These are phyloP conservation scores for Lagerstroemia speciosa DNA, from an alignment of 345 rosid species.

Conservation along the genomic window DNA sequence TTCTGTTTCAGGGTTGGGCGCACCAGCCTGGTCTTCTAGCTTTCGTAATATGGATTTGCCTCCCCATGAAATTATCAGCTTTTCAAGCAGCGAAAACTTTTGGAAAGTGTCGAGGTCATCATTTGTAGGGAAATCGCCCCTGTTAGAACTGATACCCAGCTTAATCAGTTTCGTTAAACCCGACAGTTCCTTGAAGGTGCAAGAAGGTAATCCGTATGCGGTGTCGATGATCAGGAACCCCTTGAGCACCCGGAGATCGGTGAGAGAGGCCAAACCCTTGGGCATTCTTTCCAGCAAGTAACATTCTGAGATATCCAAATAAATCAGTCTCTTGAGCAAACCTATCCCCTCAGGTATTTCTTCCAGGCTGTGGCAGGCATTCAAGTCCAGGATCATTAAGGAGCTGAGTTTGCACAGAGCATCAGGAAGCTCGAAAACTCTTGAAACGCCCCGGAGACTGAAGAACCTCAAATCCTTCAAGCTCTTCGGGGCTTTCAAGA, in stretches of 20 bases:
- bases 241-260: slow-evolving; percentile 21
- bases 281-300: slow-evolving; percentile 31
- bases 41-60: neutral
- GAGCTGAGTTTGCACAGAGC: slow-evolving; percentile 10
- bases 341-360: slow-evolving; percentile 22
- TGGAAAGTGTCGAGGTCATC: slow-evolving; percentile 14
- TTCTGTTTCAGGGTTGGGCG: neutral
- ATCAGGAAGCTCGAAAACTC: slow-evolving; percentile 22
- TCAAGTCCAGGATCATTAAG: slow-evolving; percentile 29
- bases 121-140: slow-evolving; percentile 28
- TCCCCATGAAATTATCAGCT: slow-evolving; percentile 16
- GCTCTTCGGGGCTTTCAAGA: slow-evolving; percentile 17
- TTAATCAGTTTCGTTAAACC: slow-evolving; percentile 2
- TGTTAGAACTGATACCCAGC: slow-evolving; percentile 6
- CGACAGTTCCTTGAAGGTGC: slow-evolving; percentile 9
- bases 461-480: slow-evolving; percentile 23
- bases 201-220: neutral
- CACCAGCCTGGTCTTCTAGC: neutral
- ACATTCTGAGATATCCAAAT: slow-evolving; percentile 30
- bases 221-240: slow-evolving; percentile 24
- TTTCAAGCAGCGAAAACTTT: slow-evolving; percentile 1
- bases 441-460: slow-evolving; percentile 34
- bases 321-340: slow-evolving; percentile 15
- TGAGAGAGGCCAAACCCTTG: slow-evolving; percentile 14
- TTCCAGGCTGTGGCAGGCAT: slow-evolving; percentile 30